A percentile compares a stretch with the other conserved stretches of the same genome.
These are phyloP conservation scores for Lagenaria siceraria DNA, from an alignment of 306 rosid genomes.

Conservation along the genomic window DNA sequence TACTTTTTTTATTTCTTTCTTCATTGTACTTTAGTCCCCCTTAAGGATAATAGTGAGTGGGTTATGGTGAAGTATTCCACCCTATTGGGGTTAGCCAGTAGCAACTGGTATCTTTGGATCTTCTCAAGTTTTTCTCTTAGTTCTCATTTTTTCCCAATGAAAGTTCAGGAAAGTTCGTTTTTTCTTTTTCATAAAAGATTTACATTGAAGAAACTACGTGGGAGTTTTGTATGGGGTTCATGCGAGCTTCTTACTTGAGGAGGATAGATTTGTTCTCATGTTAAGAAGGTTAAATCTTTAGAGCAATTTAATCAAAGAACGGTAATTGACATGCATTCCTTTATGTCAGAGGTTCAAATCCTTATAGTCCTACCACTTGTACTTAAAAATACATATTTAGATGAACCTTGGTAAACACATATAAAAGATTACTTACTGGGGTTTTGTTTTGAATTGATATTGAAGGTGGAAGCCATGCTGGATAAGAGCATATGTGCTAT, in stretches of 20 bases:
- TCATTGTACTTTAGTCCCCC: neutral
- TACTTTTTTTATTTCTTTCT: neutral
- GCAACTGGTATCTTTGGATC: neutral
- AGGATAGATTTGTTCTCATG: neutral
- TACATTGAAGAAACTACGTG: neutral
- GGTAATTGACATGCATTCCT: too few relatives aligned
- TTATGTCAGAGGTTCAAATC: too few relatives aligned
- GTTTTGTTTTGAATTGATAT: neutral
- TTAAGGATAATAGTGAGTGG: neutral
- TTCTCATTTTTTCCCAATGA: neutral
- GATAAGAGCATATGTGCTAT: constrained; percentile 89
- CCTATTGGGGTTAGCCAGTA: neutral
- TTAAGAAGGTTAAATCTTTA: neutral
- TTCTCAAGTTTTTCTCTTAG: neutral
- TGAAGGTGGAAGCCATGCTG: constrained; percentile 91
- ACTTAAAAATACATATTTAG: too few relatives aligned
- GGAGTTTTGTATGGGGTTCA: neutral
- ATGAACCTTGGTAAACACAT: neutral
- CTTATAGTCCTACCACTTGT: too few relatives aligned
- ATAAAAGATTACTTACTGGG: neutral
- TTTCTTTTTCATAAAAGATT: neutral
- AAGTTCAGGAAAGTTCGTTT: neutral
- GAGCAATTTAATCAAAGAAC: neutral
- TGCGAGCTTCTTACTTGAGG: neutral
- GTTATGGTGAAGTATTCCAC: neutral